These are phyloP conservation scores for Globisporangium takayamanum DNA, from an alignment of 352 stramenopile genomes.

Conservation along the genomic window DNA sequence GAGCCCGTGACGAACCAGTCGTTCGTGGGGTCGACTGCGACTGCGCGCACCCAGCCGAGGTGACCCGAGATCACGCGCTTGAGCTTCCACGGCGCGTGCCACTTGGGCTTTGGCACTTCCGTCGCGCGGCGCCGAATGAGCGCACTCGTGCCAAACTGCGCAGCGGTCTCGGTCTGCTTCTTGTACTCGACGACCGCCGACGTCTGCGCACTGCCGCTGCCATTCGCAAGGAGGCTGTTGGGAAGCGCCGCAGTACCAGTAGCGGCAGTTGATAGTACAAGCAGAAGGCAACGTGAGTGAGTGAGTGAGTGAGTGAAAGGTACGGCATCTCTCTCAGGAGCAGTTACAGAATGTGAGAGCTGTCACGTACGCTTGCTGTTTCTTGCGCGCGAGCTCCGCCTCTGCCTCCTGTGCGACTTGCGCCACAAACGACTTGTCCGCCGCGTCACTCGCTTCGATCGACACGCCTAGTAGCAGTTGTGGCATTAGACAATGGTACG, in stretches of 20 bases:
- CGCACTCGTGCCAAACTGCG: slow-evolving; percentile 47
- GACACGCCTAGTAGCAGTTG: slow-evolving; percentile 5
- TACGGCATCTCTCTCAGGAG: neutral
- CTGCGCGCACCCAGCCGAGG: slow-evolving; percentile 95
- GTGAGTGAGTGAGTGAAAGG: slow-evolving; percentile 1
- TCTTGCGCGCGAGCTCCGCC: slow-evolving; percentile 34
- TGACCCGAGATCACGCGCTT: slow-evolving; percentile 94
- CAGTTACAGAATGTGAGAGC: neutral
- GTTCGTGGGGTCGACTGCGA: slow-evolving; percentile 98
- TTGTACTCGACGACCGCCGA: slow-evolving; percentile 61
- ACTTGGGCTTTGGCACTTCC: slow-evolving; percentile 94
- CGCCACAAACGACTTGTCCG: slow-evolving; percentile 33
- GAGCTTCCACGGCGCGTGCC: slow-evolving; percentile 99
- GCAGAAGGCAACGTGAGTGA: neutral
- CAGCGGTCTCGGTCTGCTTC: slow-evolving; percentile 36
- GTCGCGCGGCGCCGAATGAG: slow-evolving; percentile 75
- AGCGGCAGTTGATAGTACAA: neutral
- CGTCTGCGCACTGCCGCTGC: slow-evolving; percentile 13
- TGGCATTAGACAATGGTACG: neutral
- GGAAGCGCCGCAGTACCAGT: neutral
- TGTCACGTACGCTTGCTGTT: slow-evolving; percentile 35
- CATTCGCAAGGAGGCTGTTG: slow-evolving; percentile 19
- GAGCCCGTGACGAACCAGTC: slow-evolving; percentile 98
- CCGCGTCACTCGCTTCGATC: slow-evolving; percentile 4
- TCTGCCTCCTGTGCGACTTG: slow-evolving; percentile 55